A percentile compares a stretch with the other conserved stretches of the same genome.
phyloP scores from a whole-genome alignment of 768 basidiomycete species.

The Pulveroboletus sp. region DNA sequence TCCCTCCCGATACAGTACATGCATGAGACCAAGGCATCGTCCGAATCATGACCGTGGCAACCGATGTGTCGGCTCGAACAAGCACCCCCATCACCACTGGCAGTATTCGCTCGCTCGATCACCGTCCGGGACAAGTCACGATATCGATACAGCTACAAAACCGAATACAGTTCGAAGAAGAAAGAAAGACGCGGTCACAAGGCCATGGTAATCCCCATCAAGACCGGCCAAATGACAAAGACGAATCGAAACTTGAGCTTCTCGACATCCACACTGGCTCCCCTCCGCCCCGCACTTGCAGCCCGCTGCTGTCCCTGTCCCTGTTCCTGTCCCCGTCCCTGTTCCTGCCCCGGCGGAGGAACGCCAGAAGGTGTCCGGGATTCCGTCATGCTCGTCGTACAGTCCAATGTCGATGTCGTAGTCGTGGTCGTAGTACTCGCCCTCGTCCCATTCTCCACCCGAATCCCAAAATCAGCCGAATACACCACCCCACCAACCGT shows the following conservation, averaged over 20 bases:
- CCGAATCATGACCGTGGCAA: too few species aligned
- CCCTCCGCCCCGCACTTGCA: conserved; percentile 21
- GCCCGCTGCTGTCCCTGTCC: conserved; percentile 4
- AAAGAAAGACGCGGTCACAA: conserved; percentile 28
- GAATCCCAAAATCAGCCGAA: conserved; percentile 51
- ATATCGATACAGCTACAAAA: neutral
- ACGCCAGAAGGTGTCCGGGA: neutral
- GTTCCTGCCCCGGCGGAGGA: conserved; percentile 7
- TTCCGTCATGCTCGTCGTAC: conserved; percentile 2
- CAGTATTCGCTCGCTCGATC: too few species aligned
- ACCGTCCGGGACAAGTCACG: too few species aligned
- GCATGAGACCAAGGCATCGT: too few species aligned
- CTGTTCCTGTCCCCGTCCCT: neutral
- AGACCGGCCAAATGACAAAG: conserved; percentile 54
- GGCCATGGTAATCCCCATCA: conserved; percentile 57
- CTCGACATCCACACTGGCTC: conserved; percentile 26
- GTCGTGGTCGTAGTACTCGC: conserved; percentile 12
- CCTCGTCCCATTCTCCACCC: conserved; percentile 33
- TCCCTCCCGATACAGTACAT: too few species aligned
- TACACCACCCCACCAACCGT: conserved; percentile 36
- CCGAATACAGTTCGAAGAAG: neutral
- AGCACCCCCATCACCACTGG: too few species aligned
- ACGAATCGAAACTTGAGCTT: conserved; percentile 45
- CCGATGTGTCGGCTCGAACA: too few species aligned
- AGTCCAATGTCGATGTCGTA: neutral